Evolutionary conservation across 148 eudicot genomes (phyloP), one percentile per base, ranked within the genome.

Genomic region (Drosera capensis): DNA sequence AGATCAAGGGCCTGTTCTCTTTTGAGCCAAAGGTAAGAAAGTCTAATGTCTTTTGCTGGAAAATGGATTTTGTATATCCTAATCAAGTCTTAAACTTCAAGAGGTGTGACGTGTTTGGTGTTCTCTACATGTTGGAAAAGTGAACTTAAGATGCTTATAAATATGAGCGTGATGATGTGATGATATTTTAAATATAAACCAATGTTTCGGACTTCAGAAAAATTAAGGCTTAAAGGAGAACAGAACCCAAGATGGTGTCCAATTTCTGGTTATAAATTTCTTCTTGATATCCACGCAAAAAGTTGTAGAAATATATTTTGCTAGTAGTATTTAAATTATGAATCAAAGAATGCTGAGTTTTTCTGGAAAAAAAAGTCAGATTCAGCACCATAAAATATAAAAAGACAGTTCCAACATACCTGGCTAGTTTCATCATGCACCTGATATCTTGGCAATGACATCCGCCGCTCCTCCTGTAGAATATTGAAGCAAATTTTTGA

Each of bases 361-460:
- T 7, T 14, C 24, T 16, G 46, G 55, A 46, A 25, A 42, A 16
- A 41, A 46, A 49, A 63, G 29, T 45, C 39, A 40, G 52, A 55
- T 48, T 56, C 49, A 52, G 25, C 35, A 37, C 37, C 52, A 29
- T 49, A 37, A 45, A 37, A 52, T 11, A 35, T 23, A 26, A 42
- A 16, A 57, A 55, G 75, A 70, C 43, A 63, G 56, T 63, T 49
- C 57, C 24, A 43, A 92, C 99, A 85, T 92, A 92, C 99, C 99
- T 92, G 95, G 88, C 94, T 92, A 62, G 92, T 92, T 70, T 92
- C 99, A 68, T 92, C 99, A 76, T 92, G 99, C 71, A 92, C 99
- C 86, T 81, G 95, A 77, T 92, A 78, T 70, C 76, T 78, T 56
- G 64, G 70, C 60, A 92, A 68, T 25, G 95, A 81, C 73, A 80